phyloP scores from a whole-genome alignment of 2,329 filamentous ascomycete genomes.

The Colletotrichum sp. region DNA sequence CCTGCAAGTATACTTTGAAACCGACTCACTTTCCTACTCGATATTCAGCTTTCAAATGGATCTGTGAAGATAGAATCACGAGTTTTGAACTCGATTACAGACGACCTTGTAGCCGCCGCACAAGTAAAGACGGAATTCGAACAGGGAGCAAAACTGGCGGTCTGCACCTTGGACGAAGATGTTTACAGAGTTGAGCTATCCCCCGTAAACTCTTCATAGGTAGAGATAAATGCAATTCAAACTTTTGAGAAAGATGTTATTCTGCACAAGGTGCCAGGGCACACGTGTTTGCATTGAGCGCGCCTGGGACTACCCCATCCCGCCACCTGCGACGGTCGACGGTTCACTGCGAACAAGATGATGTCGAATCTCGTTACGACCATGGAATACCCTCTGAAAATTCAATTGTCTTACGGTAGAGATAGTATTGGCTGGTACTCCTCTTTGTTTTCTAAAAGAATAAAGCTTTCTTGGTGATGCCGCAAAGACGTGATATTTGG shows the following conservation, averaged over 20 bases:
- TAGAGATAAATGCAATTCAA: rapidly evolving
- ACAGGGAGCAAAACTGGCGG: too few relatives aligned
- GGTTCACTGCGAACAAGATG: background rate
- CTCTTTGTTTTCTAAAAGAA: too few relatives aligned
- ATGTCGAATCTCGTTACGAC: background rate
- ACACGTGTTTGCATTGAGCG: rapidly evolving
- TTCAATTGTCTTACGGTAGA: too few relatives aligned
- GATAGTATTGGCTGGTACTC: rapidly evolving
- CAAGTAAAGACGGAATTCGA: too few relatives aligned
- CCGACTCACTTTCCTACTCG: rapidly evolving
- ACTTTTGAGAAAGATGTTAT: too few relatives aligned
- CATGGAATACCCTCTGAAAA: background rate
- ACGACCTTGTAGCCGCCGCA: too few relatives aligned
- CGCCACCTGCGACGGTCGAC: background rate
- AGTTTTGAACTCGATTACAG: too few relatives aligned
- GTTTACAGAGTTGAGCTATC: rapidly evolving
- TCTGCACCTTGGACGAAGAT: background rate
- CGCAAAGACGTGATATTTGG: background rate
- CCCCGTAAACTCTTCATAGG: too few relatives aligned
- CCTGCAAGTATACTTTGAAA: too few relatives aligned
- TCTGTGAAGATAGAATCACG: rapidly evolving
- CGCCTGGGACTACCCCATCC: background rate
- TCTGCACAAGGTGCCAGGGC: too few relatives aligned
- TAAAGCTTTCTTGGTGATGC: too few relatives aligned
- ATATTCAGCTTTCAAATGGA: rapidly evolving